Percentiles rank a stretch among this genome's conserved stretches.
Conservation (phyloP, 1,284 basidiomycete genomes). For the Kwoniella shivajii region DNA sequence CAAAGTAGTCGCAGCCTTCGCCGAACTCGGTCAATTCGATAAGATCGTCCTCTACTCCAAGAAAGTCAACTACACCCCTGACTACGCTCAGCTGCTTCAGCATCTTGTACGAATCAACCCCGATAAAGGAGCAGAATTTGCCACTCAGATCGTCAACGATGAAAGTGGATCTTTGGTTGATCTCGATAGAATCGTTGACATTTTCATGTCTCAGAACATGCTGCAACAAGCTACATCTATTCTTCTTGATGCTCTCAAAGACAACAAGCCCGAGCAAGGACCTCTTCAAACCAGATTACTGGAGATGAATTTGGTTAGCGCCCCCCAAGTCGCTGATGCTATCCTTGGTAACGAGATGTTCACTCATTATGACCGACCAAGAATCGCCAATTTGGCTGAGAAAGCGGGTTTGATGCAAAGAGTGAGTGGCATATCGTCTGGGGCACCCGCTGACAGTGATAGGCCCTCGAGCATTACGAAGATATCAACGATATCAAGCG, state of each 20-base stretch:
- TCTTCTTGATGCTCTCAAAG: constrained; percentile 97
- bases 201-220: constrained; percentile 99
- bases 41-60: constrained; percentile 98
- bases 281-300: constrained; percentile 94
- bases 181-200: constrained; percentile 92
- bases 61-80: constrained; percentile 93
- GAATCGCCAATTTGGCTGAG: constrained; percentile 97
- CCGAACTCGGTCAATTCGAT: constrained; percentile 97
- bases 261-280: constrained; percentile 97
- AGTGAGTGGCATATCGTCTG: constrained; percentile 56
- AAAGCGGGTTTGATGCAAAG: constrained; percentile 95
- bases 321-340: constrained; percentile 98
- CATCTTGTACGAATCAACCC: constrained; percentile 96
- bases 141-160: constrained; percentile 91
- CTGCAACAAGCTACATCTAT: constrained; percentile 99
- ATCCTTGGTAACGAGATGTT: constrained; percentile 99
- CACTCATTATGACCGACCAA: constrained; percentile 91
- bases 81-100: constrained; percentile 93
- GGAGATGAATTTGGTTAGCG: constrained; percentile 97
- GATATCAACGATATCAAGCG: constrained; percentile 98
- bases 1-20: constrained; percentile 99
- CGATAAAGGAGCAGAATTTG: constrained; percentile 98
- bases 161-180: constrained; percentile 92
- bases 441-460: constrained; percentile 20
- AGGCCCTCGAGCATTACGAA: constrained; percentile 98